phyloP scores from a whole-genome alignment of 1,284 basidiomycete species.

The Puccinia triticina region DNA sequence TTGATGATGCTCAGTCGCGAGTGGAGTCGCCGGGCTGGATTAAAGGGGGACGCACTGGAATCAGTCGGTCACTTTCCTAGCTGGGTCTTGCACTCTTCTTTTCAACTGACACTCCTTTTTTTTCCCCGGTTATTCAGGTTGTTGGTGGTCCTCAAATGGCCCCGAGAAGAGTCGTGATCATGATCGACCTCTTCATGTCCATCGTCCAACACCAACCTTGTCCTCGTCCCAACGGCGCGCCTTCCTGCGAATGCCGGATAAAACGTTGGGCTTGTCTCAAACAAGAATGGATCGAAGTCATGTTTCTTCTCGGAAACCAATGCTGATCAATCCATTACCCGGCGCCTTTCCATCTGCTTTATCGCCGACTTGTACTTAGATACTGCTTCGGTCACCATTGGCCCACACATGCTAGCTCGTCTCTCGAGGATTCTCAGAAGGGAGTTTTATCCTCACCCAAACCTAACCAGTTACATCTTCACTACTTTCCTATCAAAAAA shows the following conservation, averaged over 20 bases:
- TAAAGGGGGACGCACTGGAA: conserved; percentile 32
- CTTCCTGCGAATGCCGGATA: conserved; percentile 43
- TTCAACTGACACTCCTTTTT: neutral
- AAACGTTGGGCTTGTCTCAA: conserved; percentile 39
- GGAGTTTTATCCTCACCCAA: no score
- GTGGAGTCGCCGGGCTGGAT: conserved; percentile 18
- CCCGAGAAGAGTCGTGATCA: conserved; percentile 29
- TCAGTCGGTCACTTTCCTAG: conserved; percentile 15
- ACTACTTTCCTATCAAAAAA: no score
- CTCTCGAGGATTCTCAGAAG: no score
- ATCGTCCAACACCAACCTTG: conserved; percentile 46
- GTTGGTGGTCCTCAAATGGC: conserved; percentile 37
- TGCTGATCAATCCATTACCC: neutral
- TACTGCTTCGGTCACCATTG: no score
- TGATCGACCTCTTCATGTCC: conserved; percentile 47
- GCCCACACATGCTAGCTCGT: no score
- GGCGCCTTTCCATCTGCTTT: no score
- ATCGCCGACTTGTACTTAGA: no score
- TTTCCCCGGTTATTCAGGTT: neutral
- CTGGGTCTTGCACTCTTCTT: no score
- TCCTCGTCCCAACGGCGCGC: neutral
- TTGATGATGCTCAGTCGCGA: conserved; percentile 34
- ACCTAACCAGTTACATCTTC: no score
- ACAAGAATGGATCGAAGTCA: conserved; percentile 47
- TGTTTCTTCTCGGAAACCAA: conserved; percentile 39